Evolutionary conservation across 805 yeast species (phyloP).

Genomic region (Candida oleophila): DNA sequence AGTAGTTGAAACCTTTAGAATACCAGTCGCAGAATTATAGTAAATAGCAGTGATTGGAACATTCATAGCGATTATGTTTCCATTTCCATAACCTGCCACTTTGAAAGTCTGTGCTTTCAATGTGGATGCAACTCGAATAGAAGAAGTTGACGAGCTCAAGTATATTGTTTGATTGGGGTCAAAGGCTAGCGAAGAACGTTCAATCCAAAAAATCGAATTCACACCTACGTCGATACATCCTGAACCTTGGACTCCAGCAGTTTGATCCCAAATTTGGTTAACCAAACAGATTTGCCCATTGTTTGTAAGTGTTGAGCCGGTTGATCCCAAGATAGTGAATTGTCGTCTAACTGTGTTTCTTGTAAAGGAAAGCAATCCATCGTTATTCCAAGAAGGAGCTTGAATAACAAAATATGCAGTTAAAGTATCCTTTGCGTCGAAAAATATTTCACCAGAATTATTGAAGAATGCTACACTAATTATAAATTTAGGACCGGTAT

Average conservation of each 20-base stretch:
- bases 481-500: conserved; percentile 16
- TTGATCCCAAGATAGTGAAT: conserved; percentile 16
- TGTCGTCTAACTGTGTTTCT: conserved; percentile 13
- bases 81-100: conserved; percentile 25
- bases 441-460: conserved; percentile 23
- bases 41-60: conserved; percentile 1
- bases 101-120: conserved; percentile 14
- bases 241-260: conserved; percentile 18
- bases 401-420: conserved; percentile 13
- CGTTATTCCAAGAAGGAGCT: conserved; percentile 15
- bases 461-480: conserved; percentile 15
- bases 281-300: conserved; percentile 27
- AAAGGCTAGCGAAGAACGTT: conserved; percentile 14
- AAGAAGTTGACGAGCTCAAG: conserved; percentile 16
- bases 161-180: conserved; percentile 15
- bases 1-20: conserved; percentile 14
- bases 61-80: conserved; percentile 17
- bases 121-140: conserved; percentile 15
- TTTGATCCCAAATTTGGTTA: conserved; percentile 20
- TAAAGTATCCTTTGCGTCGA: conserved; percentile 19
- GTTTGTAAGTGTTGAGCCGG: conserved; percentile 16
- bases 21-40: conserved; percentile 16
- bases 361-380: conserved; percentile 16
- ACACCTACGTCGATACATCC: conserved; percentile 25
- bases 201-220: conserved; percentile 15